Evolutionary conservation across 441 rosid genomes (phyloP), one percentile per base, ranked within the genome.

Genomic region (Gossypium davidsonii): DNA sequence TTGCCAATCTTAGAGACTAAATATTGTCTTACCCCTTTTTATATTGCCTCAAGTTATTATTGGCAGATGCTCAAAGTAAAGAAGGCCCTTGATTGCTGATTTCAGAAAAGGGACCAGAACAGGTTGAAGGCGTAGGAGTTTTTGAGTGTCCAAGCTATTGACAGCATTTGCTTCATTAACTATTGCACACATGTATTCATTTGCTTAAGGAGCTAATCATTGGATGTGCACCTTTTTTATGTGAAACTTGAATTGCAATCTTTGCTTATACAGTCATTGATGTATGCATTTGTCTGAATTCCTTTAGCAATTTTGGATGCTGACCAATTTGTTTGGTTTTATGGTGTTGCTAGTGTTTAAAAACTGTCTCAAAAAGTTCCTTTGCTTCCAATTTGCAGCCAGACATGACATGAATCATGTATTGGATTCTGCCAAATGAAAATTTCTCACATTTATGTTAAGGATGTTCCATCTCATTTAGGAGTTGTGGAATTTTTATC

Each of bases 71-170:
- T 70, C 84, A 76, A n/a, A 74, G 68, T 52, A 84, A 74, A 83
- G 78, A 80, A 17, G 91, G 95, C 39, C 85, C 80, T 18, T 88
- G 82, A 34, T 75, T 86, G 74, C 66, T 85, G 23, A 39, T 80
- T n/a, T 86, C 83, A 20, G 83, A 84, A 39, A 39, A 70, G 73
- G 75, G 64, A 44, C 84, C 82, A 3, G 84, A 79, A 70, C 90
- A 83, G 77, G 92, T 91, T 14, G 84, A 87, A 81, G 93, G 83
- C 87, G 63, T 80, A 79, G 74, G 51, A 56, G 81, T 78, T 73
- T 26, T 42, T 42, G 48, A 42, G 26, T 12, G 28, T 67, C 78
- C 25, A 44, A 8, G 42, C 31, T 48, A 39, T 11, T n/a, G 48
- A 21, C 59, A 18, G 14, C 26, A 8, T 39, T 39, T 39, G 46